These are phyloP conservation scores for Aspergillus costaricaensis DNA, from an alignment of 2,329 filamentous ascomycete species.

Conservation along the genomic window DNA sequence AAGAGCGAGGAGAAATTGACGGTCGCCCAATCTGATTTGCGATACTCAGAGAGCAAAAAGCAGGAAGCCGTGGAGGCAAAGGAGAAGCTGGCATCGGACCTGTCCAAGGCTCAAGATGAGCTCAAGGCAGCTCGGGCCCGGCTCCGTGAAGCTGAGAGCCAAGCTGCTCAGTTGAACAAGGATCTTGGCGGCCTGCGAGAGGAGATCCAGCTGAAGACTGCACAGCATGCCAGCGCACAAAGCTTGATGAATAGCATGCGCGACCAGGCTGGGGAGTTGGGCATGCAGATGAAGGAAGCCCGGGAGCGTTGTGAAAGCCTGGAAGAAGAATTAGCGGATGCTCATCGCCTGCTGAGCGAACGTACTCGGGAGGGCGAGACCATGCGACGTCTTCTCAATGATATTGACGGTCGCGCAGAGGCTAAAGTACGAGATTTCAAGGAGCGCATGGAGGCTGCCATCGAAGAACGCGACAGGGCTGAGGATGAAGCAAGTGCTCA, in stretches of 20 bases:
- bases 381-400: constrained; percentile 84
- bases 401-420: constrained; percentile 82
- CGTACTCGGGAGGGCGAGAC: constrained; percentile 90
- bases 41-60: constrained; percentile 75
- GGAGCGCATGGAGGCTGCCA: constrained; percentile 79
- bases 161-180: constrained; percentile 66
- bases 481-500: constrained; percentile 86
- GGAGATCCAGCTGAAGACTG: constrained; percentile 79
- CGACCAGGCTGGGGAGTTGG: constrained; percentile 84
- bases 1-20: constrained; percentile 79
- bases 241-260: constrained; percentile 88
- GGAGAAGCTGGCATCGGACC: constrained; percentile 70
- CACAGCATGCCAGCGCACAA: constrained; percentile 83
- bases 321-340: constrained; percentile 88
- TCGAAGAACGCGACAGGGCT: constrained; percentile 90
- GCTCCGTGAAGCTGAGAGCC: constrained; percentile 73
- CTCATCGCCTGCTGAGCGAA: constrained; percentile 81
- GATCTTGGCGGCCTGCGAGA: constrained; percentile 71
- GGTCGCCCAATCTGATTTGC: constrained; percentile 72
- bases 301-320: constrained; percentile 78
- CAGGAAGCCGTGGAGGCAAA: constrained; percentile 72
- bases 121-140: constrained; percentile 57
- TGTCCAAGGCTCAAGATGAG: constrained; percentile 73
- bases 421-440: constrained; percentile 84
- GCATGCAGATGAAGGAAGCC: constrained; percentile 87